Evolutionary conservation across 2,329 filamentous ascomycete genomes (phyloP).

Genomic region (Ambrosiella xylebori): DNA sequence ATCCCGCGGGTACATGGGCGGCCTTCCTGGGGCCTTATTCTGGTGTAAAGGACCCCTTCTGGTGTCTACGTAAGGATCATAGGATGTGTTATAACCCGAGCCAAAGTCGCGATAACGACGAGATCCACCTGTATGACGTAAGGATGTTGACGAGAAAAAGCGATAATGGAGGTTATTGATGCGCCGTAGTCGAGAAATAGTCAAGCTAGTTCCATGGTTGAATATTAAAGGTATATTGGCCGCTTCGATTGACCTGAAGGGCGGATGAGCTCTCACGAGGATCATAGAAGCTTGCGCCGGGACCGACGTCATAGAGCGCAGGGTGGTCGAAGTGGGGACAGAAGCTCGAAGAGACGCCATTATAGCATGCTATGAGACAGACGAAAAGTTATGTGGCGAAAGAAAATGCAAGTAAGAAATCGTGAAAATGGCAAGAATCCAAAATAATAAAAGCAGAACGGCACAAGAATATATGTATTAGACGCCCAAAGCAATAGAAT

Average conservation of each 20-base stretch:
- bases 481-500: too few relatives aligned
- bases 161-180: constrained; percentile 14
- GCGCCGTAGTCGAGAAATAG: constrained; percentile 3
- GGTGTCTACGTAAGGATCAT: constrained; percentile 36
- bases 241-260: not conserved
- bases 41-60: constrained; percentile 41
- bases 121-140: constrained; percentile 15
- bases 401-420: not conserved
- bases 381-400: not conserved
- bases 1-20: constrained; percentile 45
- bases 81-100: constrained; percentile 40
- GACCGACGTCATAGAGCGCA: constrained; percentile 7
- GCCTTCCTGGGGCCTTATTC: constrained; percentile 37
- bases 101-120: constrained; percentile 33
- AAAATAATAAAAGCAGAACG: too few relatives aligned
- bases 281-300: not conserved
- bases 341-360: constrained; percentile 8
- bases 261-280: not conserved
- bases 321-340: not conserved
- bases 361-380: not conserved
- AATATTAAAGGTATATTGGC: not conserved
- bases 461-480: too few relatives aligned
- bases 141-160: constrained; percentile 16
- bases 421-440: too few relatives aligned
- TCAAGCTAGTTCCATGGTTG: not conserved